phyloP scores from a whole-genome alignment of 306 rosid species.

The Cotoneaster glaucophyllus region DNA sequence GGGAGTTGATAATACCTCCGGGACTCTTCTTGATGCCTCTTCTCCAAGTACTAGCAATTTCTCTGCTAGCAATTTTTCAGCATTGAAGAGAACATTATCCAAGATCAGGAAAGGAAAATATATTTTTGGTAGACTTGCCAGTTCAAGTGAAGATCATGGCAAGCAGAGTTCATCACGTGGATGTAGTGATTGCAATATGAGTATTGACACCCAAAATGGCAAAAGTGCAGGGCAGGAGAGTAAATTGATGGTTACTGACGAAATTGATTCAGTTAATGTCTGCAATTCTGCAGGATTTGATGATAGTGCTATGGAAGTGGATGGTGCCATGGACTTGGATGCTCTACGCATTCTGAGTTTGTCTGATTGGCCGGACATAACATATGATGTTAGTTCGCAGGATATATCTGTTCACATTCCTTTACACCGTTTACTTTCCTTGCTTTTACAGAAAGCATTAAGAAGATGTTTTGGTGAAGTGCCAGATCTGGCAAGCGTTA shows the following conservation, averaged over 20 bases:
- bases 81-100: constrained; percentile 49
- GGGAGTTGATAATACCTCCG: constrained; percentile 49
- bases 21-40: constrained; percentile 31
- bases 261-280: constrained; percentile 31
- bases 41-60: constrained; percentile 37
- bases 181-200: constrained; percentile 18
- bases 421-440: constrained; percentile 77
- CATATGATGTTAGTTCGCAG: constrained; percentile 77
- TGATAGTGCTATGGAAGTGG: constrained; percentile 55
- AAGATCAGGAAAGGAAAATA: constrained; percentile 55
- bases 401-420: constrained; percentile 85
- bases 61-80: constrained; percentile 51
- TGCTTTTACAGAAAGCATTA: constrained; percentile 73
- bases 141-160: constrained; percentile 55
- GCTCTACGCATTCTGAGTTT: constrained; percentile 49
- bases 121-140: constrained; percentile 51
- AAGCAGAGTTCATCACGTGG: constrained; percentile 29
- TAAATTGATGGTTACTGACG: constrained; percentile 32
- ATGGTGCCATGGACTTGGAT: constrained; percentile 46
- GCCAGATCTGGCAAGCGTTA: constrained; percentile 30
- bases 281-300: constrained; percentile 21
- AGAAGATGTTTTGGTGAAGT: constrained; percentile 60
- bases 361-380: constrained; percentile 83
- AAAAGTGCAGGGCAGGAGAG: constrained; percentile 29
- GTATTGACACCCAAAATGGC: constrained; percentile 25